These are phyloP conservation scores for Talaromyces sp. DNA, from an alignment of 2,329 filamentous ascomycete species.

Conservation along the genomic window DNA sequence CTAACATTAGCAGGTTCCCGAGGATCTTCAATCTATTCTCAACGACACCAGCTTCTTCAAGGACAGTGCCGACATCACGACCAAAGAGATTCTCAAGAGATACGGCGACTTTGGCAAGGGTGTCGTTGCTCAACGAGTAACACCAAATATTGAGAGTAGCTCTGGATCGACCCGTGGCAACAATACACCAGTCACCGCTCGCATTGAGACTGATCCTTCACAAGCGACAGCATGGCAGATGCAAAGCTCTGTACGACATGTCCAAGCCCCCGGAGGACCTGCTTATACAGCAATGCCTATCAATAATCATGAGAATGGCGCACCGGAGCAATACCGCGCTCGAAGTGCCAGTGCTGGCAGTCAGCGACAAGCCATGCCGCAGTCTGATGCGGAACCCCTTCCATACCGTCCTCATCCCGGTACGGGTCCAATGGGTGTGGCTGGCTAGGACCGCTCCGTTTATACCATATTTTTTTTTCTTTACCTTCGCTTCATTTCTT, in stretches of 20 bases:
- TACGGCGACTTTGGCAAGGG: conserved; percentile 77
- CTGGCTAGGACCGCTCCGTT: conserved; percentile 25
- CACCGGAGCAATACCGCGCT: conserved; percentile 25
- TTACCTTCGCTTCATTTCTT: background rate
- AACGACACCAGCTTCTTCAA: conserved; percentile 80
- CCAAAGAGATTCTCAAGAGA: conserved; percentile 92
- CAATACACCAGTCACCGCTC: conserved; percentile 53
- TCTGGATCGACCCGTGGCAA: conserved; percentile 39
- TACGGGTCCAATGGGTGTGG: conserved; percentile 39
- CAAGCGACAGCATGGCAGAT: conserved; percentile 69
- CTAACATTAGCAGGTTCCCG: conserved; percentile 66
- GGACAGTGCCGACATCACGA: conserved; percentile 80
- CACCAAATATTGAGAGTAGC: conserved; percentile 48
- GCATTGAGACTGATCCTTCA: conserved; percentile 81
- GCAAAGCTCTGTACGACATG: conserved; percentile 77
- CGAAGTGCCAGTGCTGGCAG: conserved; percentile 36
- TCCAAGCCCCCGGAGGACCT: conserved; percentile 48
- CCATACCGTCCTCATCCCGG: conserved; percentile 37
- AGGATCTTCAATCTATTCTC: conserved; percentile 81
- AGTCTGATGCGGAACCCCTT: conserved; percentile 31
- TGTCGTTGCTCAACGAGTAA: conserved; percentile 55
- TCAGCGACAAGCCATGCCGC: conserved; percentile 25
- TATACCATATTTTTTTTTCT: background rate
- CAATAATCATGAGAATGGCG: conserved; percentile 22
- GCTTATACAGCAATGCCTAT: conserved; percentile 29